Base-by-base conservation (phyloP, 2,329 filamentous ascomycete genomes). In the Fusarium scirpi region DNA sequence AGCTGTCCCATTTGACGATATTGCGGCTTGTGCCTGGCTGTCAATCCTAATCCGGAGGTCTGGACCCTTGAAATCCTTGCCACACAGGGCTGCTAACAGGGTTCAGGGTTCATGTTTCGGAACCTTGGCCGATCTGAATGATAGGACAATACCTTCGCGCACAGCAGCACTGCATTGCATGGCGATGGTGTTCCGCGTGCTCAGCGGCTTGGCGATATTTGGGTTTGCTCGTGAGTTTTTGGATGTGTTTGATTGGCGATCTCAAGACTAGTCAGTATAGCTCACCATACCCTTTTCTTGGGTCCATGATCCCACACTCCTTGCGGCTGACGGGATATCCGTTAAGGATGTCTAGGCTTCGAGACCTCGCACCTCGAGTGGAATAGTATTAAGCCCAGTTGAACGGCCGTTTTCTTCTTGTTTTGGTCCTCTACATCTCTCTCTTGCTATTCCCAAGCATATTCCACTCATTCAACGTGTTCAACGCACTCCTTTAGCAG, bases 61-160 rank as follows among this genome's bases (percentile, higher is more conserved):
- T 57, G 45, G 51, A 64, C 59, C 68, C 60, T 56, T 48, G 44
- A 63, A 58, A 68, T 55, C 62, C 62, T 69, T 65, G 56, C 53
- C 51, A 68, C 62, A 46, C 58, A 59, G 29, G 62, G 46, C 52
- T 46, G 25, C 59, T 62, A 70, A 63, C 72, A 75, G 71, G 73
- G 73, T 71, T 67, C 71, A 75, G 67, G 73, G 71, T 62, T 73
- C 56, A 9, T 41, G 48, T 30, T 45, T 74, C 69, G 71, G 67
- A 56, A 63, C 47, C 46, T 25, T 60, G 62, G 57, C 69, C 65
- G 67, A 72, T 74, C 69, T 63, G 34, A 56, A 44, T 49, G 54
- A 34, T 59, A 44, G 41, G 52, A 52, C 47, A 34, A 49, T 48
- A 55, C 40, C 34, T 51, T 55, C 40, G 41, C 40, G 49, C 32